phyloP scores from a whole-genome alignment of 805 yeast genomes.

The Cyberlindnera mrakii region DNA sequence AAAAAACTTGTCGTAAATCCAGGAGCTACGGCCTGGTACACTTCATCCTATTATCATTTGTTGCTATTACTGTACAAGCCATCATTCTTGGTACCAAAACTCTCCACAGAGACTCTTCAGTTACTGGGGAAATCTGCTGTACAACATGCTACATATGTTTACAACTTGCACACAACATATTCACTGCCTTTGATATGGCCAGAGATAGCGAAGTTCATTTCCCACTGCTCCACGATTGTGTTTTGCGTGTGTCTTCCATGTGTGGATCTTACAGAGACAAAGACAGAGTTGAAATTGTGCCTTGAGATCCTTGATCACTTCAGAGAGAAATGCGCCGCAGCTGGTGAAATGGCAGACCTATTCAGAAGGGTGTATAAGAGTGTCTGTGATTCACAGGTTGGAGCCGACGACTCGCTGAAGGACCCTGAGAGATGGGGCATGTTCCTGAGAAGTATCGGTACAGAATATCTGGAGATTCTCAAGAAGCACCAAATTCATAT shows the following conservation, averaged over 20 bases:
- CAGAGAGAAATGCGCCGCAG: constrained; percentile 41
- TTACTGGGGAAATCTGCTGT: constrained; percentile 39
- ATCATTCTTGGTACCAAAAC: constrained; percentile 40
- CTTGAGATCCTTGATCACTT: constrained; percentile 41
- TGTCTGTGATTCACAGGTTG: not conserved
- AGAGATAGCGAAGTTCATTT: constrained; percentile 38
- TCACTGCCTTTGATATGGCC: constrained; percentile 46
- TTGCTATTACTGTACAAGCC: constrained; percentile 44
- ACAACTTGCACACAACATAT: constrained; percentile 37
- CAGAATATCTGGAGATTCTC: constrained; percentile 40
- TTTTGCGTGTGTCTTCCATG: constrained; percentile 42
- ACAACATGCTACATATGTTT: constrained; percentile 40
- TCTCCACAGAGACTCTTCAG: constrained; percentile 34
- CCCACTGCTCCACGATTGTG: constrained; percentile 41
- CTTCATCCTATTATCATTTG: constrained; percentile 39
- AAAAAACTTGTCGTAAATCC: constrained; percentile 8
- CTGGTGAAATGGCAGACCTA: constrained; percentile 37
- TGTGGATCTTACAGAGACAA: constrained; percentile 39
- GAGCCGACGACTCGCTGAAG: not conserved
- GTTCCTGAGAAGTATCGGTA: constrained; percentile 37
- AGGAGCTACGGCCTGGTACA: constrained; percentile 26
- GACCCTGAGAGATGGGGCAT: constrained; percentile 26
- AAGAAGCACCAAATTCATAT: constrained; percentile 38
- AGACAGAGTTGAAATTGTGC: constrained; percentile 39
- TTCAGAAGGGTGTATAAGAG: constrained; percentile 17